Percentiles rank a stretch among this genome's conserved stretches.
phyloP scores from a whole-genome alignment of 805 yeast genomes.

The Candida sphagnicola region DNA sequence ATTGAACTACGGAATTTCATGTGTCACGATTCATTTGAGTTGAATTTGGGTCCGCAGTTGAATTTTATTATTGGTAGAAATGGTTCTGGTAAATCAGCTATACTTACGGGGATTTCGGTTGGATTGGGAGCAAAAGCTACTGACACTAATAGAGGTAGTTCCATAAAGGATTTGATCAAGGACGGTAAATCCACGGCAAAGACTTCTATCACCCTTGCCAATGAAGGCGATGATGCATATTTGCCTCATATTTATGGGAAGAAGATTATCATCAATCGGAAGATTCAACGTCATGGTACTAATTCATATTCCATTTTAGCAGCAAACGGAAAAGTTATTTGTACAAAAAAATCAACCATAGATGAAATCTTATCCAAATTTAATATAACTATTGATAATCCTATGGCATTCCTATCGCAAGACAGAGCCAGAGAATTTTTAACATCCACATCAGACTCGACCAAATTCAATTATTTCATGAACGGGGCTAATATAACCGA shows the following conservation, averaged over 20 bases:
- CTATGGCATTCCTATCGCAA: constrained; percentile 88
- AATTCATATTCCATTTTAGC: constrained; percentile 54
- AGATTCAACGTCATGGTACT: constrained; percentile 45
- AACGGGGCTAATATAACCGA: constrained; percentile 73
- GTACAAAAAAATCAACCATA: constrained; percentile 60
- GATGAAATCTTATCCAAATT: constrained; percentile 67
- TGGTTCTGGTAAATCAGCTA: constrained; percentile 89
- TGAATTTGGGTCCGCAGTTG: constrained; percentile 72
- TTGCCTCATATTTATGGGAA: constrained; percentile 64
- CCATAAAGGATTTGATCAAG: constrained; percentile 65
- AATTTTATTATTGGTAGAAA: constrained; percentile 87
- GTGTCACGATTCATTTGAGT: constrained; percentile 82
- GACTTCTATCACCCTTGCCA: constrained; percentile 60
- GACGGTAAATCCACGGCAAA: constrained; percentile 72
- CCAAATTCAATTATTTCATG: constrained; percentile 75
- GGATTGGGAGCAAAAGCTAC: constrained; percentile 88
- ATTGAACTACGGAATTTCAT: constrained; percentile 72
- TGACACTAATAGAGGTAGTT: constrained; percentile 80
- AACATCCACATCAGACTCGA: constrained; percentile 67
- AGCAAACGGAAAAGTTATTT: constrained; percentile 47
- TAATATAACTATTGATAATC: constrained; percentile 80
- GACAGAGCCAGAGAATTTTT: constrained; percentile 90
- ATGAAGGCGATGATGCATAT: constrained; percentile 64
- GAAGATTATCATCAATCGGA: constrained; percentile 66
- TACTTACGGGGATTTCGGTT: constrained; percentile 80